Base-by-base conservation (phyloP, 441 rosid species). In the Geranium incanum region DNA sequence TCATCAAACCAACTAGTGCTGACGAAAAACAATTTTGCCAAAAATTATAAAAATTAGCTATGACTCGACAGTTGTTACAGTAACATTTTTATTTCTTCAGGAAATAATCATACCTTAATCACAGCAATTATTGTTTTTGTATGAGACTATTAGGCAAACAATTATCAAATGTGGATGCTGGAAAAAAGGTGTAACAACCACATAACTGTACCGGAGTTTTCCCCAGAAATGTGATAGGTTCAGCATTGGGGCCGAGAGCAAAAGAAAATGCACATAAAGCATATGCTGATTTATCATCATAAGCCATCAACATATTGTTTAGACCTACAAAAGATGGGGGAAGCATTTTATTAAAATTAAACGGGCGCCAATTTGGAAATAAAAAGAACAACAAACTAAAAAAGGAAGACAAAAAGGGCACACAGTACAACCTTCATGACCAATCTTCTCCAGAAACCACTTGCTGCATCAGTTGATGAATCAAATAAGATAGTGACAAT, bases 381-480 rank as follows among this genome's bases (percentile, higher is more conserved):
- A 57, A 6, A 57, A 57, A 57, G 63, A 18, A 2, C 7, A 57
- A 16, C 63, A 57, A 57, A 5, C 5, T 28, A 28, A 52, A 5
- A 66, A 69, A 3, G 4, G 21, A 48, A 41, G 43, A 4, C 37
- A 67, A 15, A 48, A 41, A 70, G 3, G 60, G 36, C 28, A 28
- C 2, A 73, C 16, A 1, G 28, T 59, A 71, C 67, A 79, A 95
- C 99, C 99, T 92, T 90, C 90, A 74, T 89, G 89, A 21, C 98
- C 98, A 84, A 86, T 81, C 89, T 89, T 88, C 80, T 95, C 84
- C 80, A 92, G 86, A 82, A 89, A 88, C 98, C 99, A 95, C 79
- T 92, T 95, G 82, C 98, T 95, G 95, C 86, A 80, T 15, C 59
- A 50, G 64, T 59, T 66, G 16, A 62, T 15, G 12, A 79, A 67